phyloP scores from a whole-genome alignment of 306 rosid genomes.

The Prunus davidiana region DNA sequence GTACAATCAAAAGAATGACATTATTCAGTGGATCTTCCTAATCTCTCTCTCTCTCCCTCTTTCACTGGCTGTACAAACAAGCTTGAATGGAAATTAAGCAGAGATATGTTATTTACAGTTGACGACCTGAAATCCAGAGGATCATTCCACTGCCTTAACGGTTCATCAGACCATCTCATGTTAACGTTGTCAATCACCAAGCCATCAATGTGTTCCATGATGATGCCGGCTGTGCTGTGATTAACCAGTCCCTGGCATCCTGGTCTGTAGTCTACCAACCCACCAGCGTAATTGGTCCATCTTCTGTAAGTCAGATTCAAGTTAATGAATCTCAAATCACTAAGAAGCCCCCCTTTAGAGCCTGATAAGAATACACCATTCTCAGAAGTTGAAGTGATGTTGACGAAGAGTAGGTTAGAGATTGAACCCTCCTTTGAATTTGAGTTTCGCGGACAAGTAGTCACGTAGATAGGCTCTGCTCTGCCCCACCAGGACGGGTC shows the following conservation, averaged over 20 bases:
- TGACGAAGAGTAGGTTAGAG: constrained; percentile 65
- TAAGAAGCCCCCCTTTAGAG: constrained; percentile 62
- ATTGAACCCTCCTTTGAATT: constrained; percentile 76
- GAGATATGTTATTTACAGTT: constrained; percentile 64
- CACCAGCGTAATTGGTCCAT: constrained; percentile 61
- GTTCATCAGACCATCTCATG: constrained; percentile 68
- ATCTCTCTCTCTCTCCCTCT: not conserved
- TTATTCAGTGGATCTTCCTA: not conserved
- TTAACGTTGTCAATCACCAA: constrained; percentile 64
- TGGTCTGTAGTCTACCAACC: constrained; percentile 80
- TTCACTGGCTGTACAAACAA: constrained; percentile 30
- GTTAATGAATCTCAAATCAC: constrained; percentile 72
- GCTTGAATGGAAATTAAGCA: constrained; percentile 62
- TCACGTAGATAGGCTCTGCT: constrained; percentile 91
- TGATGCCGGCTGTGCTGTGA: constrained; percentile 64
- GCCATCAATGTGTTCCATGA: constrained; percentile 81
- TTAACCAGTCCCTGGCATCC: constrained; percentile 81
- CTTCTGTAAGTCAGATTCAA: constrained; percentile 61
- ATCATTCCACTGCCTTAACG: constrained; percentile 53
- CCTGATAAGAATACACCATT: constrained; percentile 89
- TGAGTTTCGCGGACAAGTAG: constrained; percentile 65
- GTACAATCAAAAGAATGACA: not conserved
- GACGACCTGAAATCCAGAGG: constrained; percentile 78
- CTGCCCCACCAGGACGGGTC: constrained; percentile 98
- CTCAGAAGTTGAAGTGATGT: constrained; percentile 75